Base-by-base conservation (phyloP, 345 rosid genomes). In the Tarenaya hassleriana region DNA sequence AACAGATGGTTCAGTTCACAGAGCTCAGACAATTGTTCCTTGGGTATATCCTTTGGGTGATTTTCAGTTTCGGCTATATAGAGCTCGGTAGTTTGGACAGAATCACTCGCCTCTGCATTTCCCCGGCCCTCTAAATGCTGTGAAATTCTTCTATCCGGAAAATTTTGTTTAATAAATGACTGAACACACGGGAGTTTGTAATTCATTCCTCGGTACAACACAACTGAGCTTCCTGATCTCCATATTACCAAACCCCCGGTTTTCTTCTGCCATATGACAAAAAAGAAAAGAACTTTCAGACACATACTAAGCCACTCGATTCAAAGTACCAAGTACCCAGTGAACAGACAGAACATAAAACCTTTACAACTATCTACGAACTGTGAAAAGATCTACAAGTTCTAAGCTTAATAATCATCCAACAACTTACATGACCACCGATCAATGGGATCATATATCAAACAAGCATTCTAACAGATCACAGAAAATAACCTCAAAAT, bases 221-320 rank as follows among this genome's bases (percentile, higher is more conserved):
- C 98, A n/a, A 91, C 67, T 4, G 91, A 84, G 69, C 94, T 77
- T 41, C 98, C 98, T 29, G 98, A 84, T 73, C 98, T 86, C 96
- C 88, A 86, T 66, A 86, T 84, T 51, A 91, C 77, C 69, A 91
- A 67, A 31, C 98, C 98, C 38, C 96, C 89, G 0, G 96, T 82
- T 76, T 75, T 87, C 58, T 63, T 73, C 98, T 90, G 88, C 61
- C 33, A 50, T n/a, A 68, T 83, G 81, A 44, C 35, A 48, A 16
- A 63, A 43, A 41, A 58, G 21, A 32, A 41, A 56, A 55, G 42
- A 41, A 45, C 68, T 56, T 51, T 46, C 38, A 62, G 52, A 52
- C 52, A 46, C 62, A 41, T 48, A 56, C 34, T 16, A 55, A 24
- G 29, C 3, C 29, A 5, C 34, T 17, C 40, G 49, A 35, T 17